Conservation (phyloP, 2,329 filamentous ascomycete species). For the Phyllosticta citrichinensis region DNA sequence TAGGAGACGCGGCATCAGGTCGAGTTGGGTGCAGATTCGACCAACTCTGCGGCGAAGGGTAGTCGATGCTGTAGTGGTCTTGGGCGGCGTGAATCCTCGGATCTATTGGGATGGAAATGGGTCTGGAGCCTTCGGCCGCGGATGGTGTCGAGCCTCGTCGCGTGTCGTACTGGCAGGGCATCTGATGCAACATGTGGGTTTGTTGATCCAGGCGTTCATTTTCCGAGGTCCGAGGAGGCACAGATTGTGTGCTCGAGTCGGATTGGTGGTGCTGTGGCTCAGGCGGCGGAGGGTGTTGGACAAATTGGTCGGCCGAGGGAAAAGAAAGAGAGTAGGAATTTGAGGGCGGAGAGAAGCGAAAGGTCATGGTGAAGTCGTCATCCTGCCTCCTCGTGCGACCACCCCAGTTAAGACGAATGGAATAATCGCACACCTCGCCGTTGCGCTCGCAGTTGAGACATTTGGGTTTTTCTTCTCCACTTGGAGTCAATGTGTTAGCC, state of each 20-base stretch:
- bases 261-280: constrained; percentile 6
- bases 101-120: constrained; percentile 1
- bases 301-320: background rate
- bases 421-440: constrained; percentile 69
- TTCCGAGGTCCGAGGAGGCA: constrained; percentile 14
- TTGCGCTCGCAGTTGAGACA: constrained; percentile 65
- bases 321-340: constrained; percentile 11
- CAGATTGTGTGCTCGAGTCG: constrained; percentile 14
- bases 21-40: background rate
- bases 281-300: background rate
- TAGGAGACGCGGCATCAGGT: background rate
- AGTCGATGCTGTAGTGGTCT: constrained; percentile 14
- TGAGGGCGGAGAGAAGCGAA: constrained; percentile 14
- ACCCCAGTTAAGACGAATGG: constrained; percentile 71
- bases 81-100: constrained; percentile 6
- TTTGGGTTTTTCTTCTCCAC: constrained; percentile 62
- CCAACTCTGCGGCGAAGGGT: constrained; percentile 14
- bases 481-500: constrained; percentile 21
- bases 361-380: constrained; percentile 15
- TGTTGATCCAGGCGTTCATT: background rate
- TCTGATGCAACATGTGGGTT: background rate
- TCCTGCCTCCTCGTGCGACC: constrained; percentile 54
- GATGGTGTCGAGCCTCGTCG: background rate
- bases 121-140: constrained; percentile 14
- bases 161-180: background rate